Evolutionary conservation across 805 yeast species (phyloP).

Genomic region (Candida suzukii): DNA sequence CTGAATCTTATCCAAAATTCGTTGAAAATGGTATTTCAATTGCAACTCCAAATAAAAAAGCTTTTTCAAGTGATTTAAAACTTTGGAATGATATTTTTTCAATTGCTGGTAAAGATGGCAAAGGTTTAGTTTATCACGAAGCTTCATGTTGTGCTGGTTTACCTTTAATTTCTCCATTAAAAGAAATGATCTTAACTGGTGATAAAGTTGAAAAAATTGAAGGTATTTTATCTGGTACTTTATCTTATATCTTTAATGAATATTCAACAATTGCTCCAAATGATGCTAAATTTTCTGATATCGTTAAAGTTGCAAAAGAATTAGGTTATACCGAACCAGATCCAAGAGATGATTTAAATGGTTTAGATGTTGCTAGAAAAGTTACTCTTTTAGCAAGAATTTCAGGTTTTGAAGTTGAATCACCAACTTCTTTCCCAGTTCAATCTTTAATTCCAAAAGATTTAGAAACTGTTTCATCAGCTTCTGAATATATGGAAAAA

Average conservation of each 20-base stretch:
- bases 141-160: conserved; percentile 99
- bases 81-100: conserved; percentile 74
- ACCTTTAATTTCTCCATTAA: conserved; percentile 85
- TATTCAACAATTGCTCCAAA: conserved; percentile 65
- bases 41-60: conserved; percentile 98
- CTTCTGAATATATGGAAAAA: conserved; percentile 70
- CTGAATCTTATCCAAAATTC: conserved; percentile 70
- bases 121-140: conserved; percentile 90
- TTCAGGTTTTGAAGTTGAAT: conserved; percentile 76
- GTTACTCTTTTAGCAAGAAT: conserved; percentile 94
- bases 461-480: conserved; percentile 66
- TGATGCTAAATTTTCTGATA: conserved; percentile 75
- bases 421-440: conserved; percentile 90
- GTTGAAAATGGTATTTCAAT: conserved; percentile 76
- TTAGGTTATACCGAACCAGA: conserved; percentile 98
- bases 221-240: conserved; percentile 94
- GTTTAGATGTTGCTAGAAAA: conserved; percentile 97
- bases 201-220: conserved; percentile 88
- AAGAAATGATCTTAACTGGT: conserved; percentile 86
- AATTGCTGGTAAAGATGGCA: conserved; percentile 42
- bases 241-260: conserved; percentile 91
- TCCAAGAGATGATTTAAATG: conserved; percentile 98
- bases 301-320: conserved; percentile 80
- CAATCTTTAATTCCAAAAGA: conserved; percentile 87
- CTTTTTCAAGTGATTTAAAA: conserved; percentile 70